A percentile compares a stretch with the other conserved stretches of the same genome.
Evolutionary conservation across 176 grass and related monocot species (phyloP).

Genomic region (Phragmites australis): DNA sequence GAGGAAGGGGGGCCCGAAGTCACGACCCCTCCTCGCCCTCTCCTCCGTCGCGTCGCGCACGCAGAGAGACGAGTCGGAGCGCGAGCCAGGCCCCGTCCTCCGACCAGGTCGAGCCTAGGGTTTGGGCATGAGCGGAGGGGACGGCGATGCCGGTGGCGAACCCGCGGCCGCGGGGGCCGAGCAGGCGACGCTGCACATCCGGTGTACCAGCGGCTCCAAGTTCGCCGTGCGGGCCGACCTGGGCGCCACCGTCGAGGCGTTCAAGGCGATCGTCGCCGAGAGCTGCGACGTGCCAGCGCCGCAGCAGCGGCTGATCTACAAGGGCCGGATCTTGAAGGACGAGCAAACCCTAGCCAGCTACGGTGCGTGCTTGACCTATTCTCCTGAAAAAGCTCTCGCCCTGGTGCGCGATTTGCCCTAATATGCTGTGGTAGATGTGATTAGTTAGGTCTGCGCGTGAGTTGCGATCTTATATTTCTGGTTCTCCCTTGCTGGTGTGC

Average conservation of each 20-base stretch:
- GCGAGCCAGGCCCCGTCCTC: neutral
- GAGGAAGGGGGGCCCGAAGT: neutral
- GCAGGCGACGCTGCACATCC: slow-evolving; percentile 67
- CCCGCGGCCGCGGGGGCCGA: slow-evolving; percentile 19
- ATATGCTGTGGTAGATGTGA: neutral
- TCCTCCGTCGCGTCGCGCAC: neutral
- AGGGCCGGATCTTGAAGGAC: slow-evolving; percentile 90
- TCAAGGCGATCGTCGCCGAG: slow-evolving; percentile 67
- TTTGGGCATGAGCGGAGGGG: slow-evolving; percentile 49
- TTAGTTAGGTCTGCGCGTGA: neutral
- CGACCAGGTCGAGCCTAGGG: slow-evolving; percentile 45
- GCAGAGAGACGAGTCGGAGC: slow-evolving; percentile 31
- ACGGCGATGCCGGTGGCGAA: slow-evolving; percentile 29
- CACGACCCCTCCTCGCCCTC: slow-evolving; percentile 12
- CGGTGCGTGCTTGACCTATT: slow-evolving; percentile 36
- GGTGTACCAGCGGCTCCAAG: slow-evolving; percentile 76
- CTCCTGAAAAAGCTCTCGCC: neutral
- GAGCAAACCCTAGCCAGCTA: slow-evolving; percentile 91
- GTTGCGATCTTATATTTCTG: neutral
- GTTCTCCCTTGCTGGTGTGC: neutral
- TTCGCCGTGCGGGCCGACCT: slow-evolving; percentile 65
- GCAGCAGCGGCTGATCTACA: slow-evolving; percentile 96
- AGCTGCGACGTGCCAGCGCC: slow-evolving; percentile 73
- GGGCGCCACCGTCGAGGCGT: slow-evolving; percentile 51
- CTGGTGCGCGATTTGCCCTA: neutral